Conservation (phyloP, 176 grass and related monocot genomes). For the Lolium perenne region DNA sequence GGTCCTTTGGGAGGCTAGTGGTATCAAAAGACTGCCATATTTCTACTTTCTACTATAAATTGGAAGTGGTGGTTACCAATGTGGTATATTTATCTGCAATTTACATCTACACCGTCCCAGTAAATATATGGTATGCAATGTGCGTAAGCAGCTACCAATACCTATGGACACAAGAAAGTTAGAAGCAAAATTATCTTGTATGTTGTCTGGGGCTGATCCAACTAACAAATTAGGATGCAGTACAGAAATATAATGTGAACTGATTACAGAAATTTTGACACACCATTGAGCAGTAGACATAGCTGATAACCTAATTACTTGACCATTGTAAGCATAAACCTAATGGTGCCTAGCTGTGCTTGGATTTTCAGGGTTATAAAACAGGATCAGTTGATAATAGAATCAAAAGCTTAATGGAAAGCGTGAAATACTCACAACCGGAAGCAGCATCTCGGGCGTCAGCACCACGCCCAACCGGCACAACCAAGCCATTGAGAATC, state of each 20-base stretch:
- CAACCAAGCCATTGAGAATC: constrained; percentile 58
- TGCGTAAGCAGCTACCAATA: neutral
- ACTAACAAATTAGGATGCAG: neutral
- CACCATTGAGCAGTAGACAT: neutral
- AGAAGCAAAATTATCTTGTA: neutral
- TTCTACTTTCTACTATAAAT: neutral
- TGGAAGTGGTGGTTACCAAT: neutral
- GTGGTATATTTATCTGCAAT: neutral
- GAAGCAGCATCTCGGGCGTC: constrained; percentile 39
- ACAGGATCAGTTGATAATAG: constrained; percentile 1
- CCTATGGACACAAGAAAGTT: constrained; percentile 14
- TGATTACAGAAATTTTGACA: neutral
- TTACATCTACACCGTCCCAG: neutral
- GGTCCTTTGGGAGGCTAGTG: constrained; percentile 17
- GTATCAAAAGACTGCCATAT: neutral
- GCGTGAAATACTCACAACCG: constrained; percentile 40
- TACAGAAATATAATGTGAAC: neutral
- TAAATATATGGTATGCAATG: neutral
- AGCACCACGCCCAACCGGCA: constrained; percentile 37
- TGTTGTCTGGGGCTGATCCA: neutral
- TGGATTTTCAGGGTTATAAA: neutral
- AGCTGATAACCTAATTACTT: neutral
- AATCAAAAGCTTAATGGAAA: constrained; percentile 13
- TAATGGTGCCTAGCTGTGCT: neutral
- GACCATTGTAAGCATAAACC: neutral